These are phyloP conservation scores for Trichoderma asperellum DNA, from an alignment of 2,329 filamentous ascomycete species.

Conservation along the genomic window DNA sequence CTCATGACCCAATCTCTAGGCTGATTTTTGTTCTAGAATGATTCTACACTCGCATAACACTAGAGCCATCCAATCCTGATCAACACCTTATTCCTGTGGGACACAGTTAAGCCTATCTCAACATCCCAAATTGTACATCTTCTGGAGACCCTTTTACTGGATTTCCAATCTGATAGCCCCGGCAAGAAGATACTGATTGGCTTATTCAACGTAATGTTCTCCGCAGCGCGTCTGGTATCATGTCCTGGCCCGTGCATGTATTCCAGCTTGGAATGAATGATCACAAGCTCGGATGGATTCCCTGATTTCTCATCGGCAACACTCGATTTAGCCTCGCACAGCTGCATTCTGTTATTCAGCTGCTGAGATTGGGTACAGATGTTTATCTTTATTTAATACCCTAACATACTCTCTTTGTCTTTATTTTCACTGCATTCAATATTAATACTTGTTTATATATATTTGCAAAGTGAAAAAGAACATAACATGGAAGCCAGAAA, in stretches of 20 bases:
- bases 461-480: background rate
- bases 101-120: background rate
- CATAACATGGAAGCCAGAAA: background rate
- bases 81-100: background rate
- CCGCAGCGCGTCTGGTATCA: background rate
- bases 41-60: background rate
- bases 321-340: background rate
- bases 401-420: background rate
- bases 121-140: background rate
- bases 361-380: background rate
- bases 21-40: constrained; percentile 8
- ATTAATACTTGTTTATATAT: background rate
- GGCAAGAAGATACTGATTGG: background rate
- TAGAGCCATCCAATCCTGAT: background rate
- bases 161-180: background rate
- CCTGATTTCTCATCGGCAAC: background rate
- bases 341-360: background rate
- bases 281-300: background rate
- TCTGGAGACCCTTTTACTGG: background rate
- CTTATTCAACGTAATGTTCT: background rate
- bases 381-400: too few species aligned
- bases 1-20: background rate
- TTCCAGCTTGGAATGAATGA: background rate
- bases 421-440: background rate
- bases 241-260: background rate